phyloP scores from a whole-genome alignment of 2,329 filamentous ascomycete species.

The Penicillium sclerotiorum region DNA sequence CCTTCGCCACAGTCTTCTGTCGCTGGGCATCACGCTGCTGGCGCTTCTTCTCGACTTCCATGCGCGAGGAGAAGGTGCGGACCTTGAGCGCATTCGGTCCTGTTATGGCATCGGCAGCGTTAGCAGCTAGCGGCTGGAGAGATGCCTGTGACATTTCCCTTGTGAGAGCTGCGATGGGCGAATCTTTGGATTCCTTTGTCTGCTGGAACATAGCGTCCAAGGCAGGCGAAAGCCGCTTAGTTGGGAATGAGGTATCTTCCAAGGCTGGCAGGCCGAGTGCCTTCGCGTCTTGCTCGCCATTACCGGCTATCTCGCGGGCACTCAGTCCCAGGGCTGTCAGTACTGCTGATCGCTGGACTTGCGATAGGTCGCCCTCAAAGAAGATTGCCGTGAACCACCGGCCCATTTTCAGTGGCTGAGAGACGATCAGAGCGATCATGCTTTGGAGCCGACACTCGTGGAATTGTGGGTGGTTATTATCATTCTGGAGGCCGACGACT shows the following conservation, averaged over 20 bases:
- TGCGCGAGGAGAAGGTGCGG: slow-evolving; percentile 80
- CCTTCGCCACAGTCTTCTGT: slow-evolving; percentile 69
- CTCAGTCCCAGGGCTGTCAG: slow-evolving; percentile 80
- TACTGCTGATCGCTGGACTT: slow-evolving; percentile 79
- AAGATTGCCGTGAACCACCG: slow-evolving; percentile 83
- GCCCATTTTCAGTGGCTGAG: slow-evolving; percentile 75
- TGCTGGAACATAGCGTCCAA: slow-evolving; percentile 71
- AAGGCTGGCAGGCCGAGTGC: slow-evolving; percentile 34
- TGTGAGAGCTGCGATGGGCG: slow-evolving; percentile 69
- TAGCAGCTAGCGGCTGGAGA: slow-evolving; percentile 77
- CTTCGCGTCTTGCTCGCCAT: slow-evolving; percentile 59
- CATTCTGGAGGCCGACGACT: slow-evolving; percentile 80
- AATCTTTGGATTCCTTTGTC: slow-evolving; percentile 41
- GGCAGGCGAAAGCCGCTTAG: slow-evolving; percentile 73
- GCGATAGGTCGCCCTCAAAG: slow-evolving; percentile 88
- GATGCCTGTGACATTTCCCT: slow-evolving; percentile 70
- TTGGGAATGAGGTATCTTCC: slow-evolving; percentile 66
- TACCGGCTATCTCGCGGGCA: slow-evolving; percentile 81
- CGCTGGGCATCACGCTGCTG: slow-evolving; percentile 47
- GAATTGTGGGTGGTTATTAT: slow-evolving; percentile 79
- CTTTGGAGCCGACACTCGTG: slow-evolving; percentile 73
- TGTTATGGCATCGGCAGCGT: slow-evolving; percentile 75
- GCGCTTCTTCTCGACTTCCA: slow-evolving; percentile 63
- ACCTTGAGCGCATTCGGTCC: slow-evolving; percentile 87
- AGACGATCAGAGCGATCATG: slow-evolving; percentile 78